Evolutionary conservation across 345 rosid genomes (phyloP), one percentile per base, ranked within the genome.

Genomic region (Raphanus raphanistrum): DNA sequence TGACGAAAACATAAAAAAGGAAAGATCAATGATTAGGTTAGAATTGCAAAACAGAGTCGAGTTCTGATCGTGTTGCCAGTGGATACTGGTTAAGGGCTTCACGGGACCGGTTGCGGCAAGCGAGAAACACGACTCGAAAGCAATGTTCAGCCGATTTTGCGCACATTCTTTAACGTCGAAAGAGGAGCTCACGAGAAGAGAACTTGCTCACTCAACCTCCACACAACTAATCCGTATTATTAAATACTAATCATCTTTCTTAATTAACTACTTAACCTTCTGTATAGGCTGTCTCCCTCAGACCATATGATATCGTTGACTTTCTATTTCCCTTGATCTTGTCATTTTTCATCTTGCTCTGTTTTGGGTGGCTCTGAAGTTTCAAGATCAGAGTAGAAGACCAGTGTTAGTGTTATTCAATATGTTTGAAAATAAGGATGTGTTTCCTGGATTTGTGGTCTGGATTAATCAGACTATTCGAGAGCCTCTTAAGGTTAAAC

Each of bases 401-500:
- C 48, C 4, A 58, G 72, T 27, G 13, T 35, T 1, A 63, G 68
- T 41, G 12, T 45, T 78, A 3, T n/a, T 65, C 45, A 45, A 58
- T 6, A 0, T 65, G 11, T 66, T 78, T 26, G 48, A 72, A 65
- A 45, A 45, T 1, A 72, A 68, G 45, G 52, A 13, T 74, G 54
- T 25, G 1, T 2, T 74, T 1, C 55, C 55, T 50, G 55, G 55
- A 50, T 50, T 50, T 50, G 55, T 50, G 55, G 68, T 58, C 0
- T 80, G 79, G 82, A 70, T 80, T 1, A 80, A 80, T 70, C 82
- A 80, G 9, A 74, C 67, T 15, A 57, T 80, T 75, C 79, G 45
- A 80, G 68, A 74, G 12, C 82, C 82, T 57, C 72, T 80, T 16
- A 70, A 74, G 82, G 82, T 79, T 52, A 68, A 61, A 33, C 8